Percentiles rank a stretch among this genome's conserved stretches.
Conservation (phyloP, 2,329 filamentous ascomycete species). For the Colletotrichum cordylinicola region DNA sequence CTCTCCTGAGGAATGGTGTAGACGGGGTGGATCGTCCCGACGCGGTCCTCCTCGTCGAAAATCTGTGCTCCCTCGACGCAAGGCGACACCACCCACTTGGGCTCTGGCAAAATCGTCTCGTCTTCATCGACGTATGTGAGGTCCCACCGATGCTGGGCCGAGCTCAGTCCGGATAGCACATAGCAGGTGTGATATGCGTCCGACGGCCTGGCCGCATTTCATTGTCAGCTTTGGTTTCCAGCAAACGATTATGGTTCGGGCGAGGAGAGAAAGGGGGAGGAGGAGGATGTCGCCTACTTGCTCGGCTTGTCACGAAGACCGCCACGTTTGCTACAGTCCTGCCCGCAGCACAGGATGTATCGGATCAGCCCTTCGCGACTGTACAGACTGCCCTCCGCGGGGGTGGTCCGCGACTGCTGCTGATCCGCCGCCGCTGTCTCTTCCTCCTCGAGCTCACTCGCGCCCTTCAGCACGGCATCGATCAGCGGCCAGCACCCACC, state of each 20-base stretch:
- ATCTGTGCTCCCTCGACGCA: conserved; percentile 61
- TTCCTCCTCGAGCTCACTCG: conserved; percentile 32
- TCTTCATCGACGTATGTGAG: conserved; percentile 38
- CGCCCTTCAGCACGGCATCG: conserved; percentile 75
- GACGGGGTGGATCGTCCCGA: conserved; percentile 79
- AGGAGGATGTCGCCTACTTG: conserved; percentile 57
- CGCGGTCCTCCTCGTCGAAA: conserved; percentile 74
- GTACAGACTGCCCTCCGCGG: conserved; percentile 63
- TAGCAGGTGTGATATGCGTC: conserved; percentile 96
- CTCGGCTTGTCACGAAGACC: conserved; percentile 93
- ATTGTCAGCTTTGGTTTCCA: background rate
- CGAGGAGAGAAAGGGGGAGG: background rate
- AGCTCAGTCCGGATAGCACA: conserved; percentile 84
- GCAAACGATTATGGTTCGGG: too few species aligned
- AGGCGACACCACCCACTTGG: conserved; percentile 53
- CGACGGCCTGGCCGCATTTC: conserved; percentile 59
- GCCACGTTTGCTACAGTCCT: conserved; percentile 72
- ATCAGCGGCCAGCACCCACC: conserved; percentile 93
- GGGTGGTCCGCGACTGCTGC: conserved; percentile 27
- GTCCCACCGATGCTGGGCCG: conserved; percentile 74
- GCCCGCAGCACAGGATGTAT: conserved; percentile 90
- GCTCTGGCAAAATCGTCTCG: conserved; percentile 36
- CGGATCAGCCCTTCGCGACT: conserved; percentile 84
- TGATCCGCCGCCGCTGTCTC: conserved; percentile 8
- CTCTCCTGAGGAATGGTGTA: conserved; percentile 80